Percentiles rank a stretch among this genome's conserved stretches.
These are phyloP conservation scores for Elymus sibiricus DNA, from an alignment of 176 grass and related monocot genomes.

Conservation along the genomic window DNA sequence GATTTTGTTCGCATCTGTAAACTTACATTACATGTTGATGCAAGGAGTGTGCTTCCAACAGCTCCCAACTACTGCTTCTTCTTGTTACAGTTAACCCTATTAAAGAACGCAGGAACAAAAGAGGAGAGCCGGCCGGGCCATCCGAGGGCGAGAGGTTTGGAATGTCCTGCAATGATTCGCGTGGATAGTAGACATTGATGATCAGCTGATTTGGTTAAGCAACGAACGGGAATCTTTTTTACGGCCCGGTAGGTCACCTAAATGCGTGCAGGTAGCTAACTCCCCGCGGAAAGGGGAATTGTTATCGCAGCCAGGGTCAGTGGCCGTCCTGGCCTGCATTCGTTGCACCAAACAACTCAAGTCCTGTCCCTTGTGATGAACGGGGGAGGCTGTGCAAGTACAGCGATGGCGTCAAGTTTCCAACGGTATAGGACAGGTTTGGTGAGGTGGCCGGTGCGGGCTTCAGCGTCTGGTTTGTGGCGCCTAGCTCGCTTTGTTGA, in stretches of 20 bases:
- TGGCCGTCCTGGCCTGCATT: constrained; percentile 6
- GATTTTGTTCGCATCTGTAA: neutral
- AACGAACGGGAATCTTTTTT: constrained; percentile 41
- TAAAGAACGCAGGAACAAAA: neutral
- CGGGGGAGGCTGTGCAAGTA: neutral
- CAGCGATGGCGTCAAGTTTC: neutral
- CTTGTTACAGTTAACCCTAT: neutral
- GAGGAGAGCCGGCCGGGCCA: neutral
- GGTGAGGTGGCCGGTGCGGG: constrained; percentile 14
- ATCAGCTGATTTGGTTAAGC: constrained; percentile 22
- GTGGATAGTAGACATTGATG: neutral
- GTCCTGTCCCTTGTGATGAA: neutral
- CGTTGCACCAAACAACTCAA: constrained; percentile 10
- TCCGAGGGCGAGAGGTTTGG: constrained; percentile 6
- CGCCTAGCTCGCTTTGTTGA: neutral
- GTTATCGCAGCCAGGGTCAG: neutral
- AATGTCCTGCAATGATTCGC: constrained; percentile 20
- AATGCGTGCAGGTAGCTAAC: constrained; percentile 40
- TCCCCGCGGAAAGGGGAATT: constrained; percentile 13
- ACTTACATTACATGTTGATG: neutral
- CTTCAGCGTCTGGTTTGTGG: neutral
- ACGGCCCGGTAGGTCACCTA: constrained; percentile 40
- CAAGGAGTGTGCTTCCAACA: constrained; percentile 13
- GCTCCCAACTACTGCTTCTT: constrained; percentile 22
- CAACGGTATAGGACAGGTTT: neutral